Evolutionary conservation across 176 grass and related monocot species (phyloP).

Genomic region (Hyparrhenia diplandra): DNA sequence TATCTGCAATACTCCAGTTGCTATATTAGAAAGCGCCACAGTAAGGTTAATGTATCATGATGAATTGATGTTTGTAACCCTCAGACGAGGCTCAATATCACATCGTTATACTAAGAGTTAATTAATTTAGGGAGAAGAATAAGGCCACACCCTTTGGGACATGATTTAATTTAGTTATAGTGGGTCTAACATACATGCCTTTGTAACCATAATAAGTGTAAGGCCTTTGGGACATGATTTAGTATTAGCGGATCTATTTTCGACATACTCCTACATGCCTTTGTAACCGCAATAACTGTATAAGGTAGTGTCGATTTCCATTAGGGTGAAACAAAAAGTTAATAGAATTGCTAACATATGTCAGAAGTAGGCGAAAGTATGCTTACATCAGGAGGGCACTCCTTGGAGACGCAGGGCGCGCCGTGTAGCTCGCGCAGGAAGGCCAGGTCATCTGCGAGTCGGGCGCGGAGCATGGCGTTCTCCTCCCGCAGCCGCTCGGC

Average conservation of each 20-base stretch:
- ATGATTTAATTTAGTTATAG: too few relatives aligned
- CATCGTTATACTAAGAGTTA: too few relatives aligned
- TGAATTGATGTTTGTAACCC: background rate
- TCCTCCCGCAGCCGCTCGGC: slow-evolving; percentile 49
- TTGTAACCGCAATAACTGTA: background rate
- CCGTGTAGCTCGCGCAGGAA: slow-evolving; percentile 63
- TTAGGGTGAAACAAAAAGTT: background rate
- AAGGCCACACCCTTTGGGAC: background rate
- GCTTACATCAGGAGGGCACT: slow-evolving; percentile 85
- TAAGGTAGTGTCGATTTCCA: background rate
- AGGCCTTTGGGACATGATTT: background rate
- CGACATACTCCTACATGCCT: too few relatives aligned
- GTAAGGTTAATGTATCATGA: background rate
- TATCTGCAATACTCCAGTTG: background rate
- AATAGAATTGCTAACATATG: background rate
- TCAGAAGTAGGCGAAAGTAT: background rate
- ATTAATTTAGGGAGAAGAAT: too few relatives aligned
- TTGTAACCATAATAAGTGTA: background rate
- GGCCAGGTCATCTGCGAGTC: slow-evolving; percentile 61
- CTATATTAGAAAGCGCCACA: background rate
- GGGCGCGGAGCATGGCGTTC: slow-evolving; percentile 65
- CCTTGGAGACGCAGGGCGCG: slow-evolving; percentile 49
- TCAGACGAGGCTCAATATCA: background rate
- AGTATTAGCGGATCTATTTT: too few relatives aligned
- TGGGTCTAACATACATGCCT: too few relatives aligned